phyloP scores from a whole-genome alignment of 1,284 basidiomycete species.

The Schizophyllum amplum region DNA sequence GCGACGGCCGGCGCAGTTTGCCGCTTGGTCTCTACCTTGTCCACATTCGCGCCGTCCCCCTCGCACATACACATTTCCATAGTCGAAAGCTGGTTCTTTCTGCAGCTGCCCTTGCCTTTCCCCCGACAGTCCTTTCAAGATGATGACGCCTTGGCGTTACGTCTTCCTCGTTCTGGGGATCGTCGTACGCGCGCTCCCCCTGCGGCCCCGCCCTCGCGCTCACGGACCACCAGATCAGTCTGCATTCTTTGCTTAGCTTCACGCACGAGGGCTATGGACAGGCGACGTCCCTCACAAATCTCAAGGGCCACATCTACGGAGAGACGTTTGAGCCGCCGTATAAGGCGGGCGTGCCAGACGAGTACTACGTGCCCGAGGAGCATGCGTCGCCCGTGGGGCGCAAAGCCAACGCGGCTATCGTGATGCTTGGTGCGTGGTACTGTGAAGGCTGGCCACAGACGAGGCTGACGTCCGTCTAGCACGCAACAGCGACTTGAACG shows the following conservation, averaged over 20 bases:
- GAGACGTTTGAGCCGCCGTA: conserved; percentile 37
- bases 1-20: neutral
- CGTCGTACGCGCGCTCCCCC: conserved; percentile 37
- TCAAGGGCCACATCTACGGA: conserved; percentile 39
- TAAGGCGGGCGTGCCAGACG: conserved; percentile 38
- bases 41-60: neutral
- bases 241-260: conserved; percentile 67
- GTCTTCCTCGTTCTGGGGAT: conserved; percentile 57
- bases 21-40: neutral
- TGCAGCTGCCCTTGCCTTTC: conserved; percentile 1
- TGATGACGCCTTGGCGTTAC: conserved; percentile 77
- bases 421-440: conserved; percentile 51
- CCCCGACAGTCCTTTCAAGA: conserved; percentile 27
- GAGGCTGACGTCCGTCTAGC: conserved; percentile 27
- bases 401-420: conserved; percentile 81
- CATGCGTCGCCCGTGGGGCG: conserved; percentile 24
- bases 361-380: conserved; percentile 40
- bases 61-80: neutral
- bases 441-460: neutral
- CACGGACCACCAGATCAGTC: conserved; percentile 39
- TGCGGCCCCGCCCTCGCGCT: neutral
- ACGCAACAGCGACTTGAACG: conserved; percentile 72
- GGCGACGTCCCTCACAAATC: conserved; percentile 49
- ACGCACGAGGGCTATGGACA: conserved; percentile 63
- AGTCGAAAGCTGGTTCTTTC: neutral